Percentiles rank a stretch among this genome's conserved stretches.
Evolutionary conservation across 2,329 filamentous ascomycete species (phyloP).

Genomic region (Tolypocladium inflatum): DNA sequence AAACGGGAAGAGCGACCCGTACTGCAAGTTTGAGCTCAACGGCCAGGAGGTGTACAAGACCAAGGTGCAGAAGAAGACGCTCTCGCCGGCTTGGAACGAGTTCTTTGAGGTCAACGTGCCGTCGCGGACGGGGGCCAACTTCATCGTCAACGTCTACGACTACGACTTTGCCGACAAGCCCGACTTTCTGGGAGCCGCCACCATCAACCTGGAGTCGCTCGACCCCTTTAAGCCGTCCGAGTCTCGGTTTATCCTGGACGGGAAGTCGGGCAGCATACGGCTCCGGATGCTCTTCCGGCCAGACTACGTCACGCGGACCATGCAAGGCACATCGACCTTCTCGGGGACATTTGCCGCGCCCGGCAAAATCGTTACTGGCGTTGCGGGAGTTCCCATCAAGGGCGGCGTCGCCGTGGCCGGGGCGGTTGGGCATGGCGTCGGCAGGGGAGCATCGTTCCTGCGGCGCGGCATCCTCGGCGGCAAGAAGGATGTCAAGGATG

Average conservation of each 20-base stretch:
- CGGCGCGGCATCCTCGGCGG: slow-evolving; percentile 71
- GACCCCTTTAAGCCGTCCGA: slow-evolving; percentile 81
- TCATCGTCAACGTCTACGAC: slow-evolving; percentile 78
- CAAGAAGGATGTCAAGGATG: slow-evolving; percentile 52
- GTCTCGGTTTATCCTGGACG: slow-evolving; percentile 66
- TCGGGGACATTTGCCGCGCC: slow-evolving; percentile 80
- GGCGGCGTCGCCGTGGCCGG: slow-evolving; percentile 70
- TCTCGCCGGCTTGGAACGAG: slow-evolving; percentile 93
- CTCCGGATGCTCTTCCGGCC: slow-evolving; percentile 87
- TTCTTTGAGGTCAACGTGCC: slow-evolving; percentile 79
- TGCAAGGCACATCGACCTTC: slow-evolving; percentile 89
- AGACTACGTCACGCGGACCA: slow-evolving; percentile 75
- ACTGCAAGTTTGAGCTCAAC: slow-evolving; percentile 88
- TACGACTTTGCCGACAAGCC: slow-evolving; percentile 96
- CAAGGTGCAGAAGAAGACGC: slow-evolving; percentile 91
- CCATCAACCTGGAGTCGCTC: slow-evolving; percentile 67
- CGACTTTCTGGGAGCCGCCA: slow-evolving; percentile 72
- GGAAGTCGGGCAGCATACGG: slow-evolving; percentile 77
- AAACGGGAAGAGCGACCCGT: slow-evolving; percentile 95
- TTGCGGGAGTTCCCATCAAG: slow-evolving; percentile 86
- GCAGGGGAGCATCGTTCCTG: slow-evolving; percentile 85
- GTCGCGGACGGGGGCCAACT: slow-evolving; percentile 76
- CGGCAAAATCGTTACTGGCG: slow-evolving; percentile 75
- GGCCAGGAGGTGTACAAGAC: slow-evolving; percentile 90
- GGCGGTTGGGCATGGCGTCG: slow-evolving; percentile 66